Evolutionary conservation across 441 rosid genomes (phyloP).

Genomic region (Eruca vesicaria): DNA sequence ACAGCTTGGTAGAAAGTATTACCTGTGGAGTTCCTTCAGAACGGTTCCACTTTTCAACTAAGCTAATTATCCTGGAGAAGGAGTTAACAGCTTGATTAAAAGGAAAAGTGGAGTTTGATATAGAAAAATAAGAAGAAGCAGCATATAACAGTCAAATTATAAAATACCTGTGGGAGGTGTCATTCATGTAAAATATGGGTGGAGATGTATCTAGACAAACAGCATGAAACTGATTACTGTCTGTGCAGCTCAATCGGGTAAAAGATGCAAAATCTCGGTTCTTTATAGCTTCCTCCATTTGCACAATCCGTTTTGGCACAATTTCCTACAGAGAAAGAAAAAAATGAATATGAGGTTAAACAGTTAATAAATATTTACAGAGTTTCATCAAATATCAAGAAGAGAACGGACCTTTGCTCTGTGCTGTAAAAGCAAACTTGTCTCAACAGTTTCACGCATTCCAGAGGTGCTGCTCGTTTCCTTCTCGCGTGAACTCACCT

Average conservation of each 20-base stretch:
- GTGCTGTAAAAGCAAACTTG: conserved; percentile 90
- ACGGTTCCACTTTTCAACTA: conserved; percentile 89
- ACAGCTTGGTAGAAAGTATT: conserved; percentile 3
- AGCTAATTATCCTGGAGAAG: conserved; percentile 76
- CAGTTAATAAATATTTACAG: conserved; percentile 4
- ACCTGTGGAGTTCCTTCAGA: conserved; percentile 82
- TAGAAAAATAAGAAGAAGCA: background rate
- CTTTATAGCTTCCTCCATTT: conserved; percentile 87
- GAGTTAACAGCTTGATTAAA: background rate
- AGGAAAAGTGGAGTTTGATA: background rate
- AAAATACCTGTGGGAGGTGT: conserved; percentile 86
- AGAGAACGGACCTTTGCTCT: conserved; percentile 70
- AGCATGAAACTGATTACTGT: conserved; percentile 96
- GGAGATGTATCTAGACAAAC: conserved; percentile 91
- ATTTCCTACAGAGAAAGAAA: conserved; percentile 48
- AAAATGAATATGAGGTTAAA: conserved; percentile 8
- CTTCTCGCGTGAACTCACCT: conserved; percentile 93
- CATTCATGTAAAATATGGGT: conserved; percentile 97
- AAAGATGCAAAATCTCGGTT: conserved; percentile 74
- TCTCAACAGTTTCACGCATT: conserved; percentile 91
- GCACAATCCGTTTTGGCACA: conserved; percentile 74
- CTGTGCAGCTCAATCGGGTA: conserved; percentile 74
- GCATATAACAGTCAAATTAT: background rate
- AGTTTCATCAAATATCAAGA: conserved; percentile 5
- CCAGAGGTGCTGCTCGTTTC: conserved; percentile 97